These are phyloP conservation scores for Verbena officinalis DNA, from an alignment of 257 asterid species.

Conservation along the genomic window DNA sequence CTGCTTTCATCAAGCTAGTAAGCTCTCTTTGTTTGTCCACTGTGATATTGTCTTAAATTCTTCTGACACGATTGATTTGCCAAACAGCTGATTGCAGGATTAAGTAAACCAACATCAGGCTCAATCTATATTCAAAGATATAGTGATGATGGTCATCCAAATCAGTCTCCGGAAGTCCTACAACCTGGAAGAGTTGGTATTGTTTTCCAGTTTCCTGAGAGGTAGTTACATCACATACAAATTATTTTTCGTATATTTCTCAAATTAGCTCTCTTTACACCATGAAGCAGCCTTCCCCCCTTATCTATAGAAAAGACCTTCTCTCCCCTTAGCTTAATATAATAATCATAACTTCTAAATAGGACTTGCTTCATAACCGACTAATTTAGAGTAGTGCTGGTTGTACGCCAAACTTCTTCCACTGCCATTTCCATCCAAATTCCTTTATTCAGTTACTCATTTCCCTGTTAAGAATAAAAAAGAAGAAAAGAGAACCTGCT, in stretches of 20 bases:
- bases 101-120: slow-evolving; percentile 88
- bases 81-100: slow-evolving; percentile 85
- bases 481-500: background rate
- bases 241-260: slow-evolving; percentile 10
- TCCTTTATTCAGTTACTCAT: slow-evolving; percentile 8
- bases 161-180: slow-evolving; percentile 54
- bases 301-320: background rate
- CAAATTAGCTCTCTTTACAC: background rate
- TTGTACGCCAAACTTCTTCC: slow-evolving; percentile 14
- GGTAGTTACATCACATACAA: slow-evolving; percentile 49
- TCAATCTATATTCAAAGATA: slow-evolving; percentile 68
- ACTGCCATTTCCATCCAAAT: slow-evolving; percentile 19
- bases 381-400: background rate
- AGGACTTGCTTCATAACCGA: background rate
- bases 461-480: slow-evolving; percentile 24
- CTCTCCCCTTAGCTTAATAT: background rate
- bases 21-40: slow-evolving; percentile 7
- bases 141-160: slow-evolving; percentile 59
- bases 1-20: background rate
- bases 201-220: slow-evolving; percentile 97
- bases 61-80: slow-evolving; percentile 31
- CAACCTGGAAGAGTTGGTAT: slow-evolving; percentile 82
- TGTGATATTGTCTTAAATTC: slow-evolving; percentile 18
- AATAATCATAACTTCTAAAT: background rate
- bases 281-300: background rate